Evolutionary conservation across 1,284 basidiomycete genomes (phyloP).

Genomic region (Cryptococcus hybrid): DNA sequence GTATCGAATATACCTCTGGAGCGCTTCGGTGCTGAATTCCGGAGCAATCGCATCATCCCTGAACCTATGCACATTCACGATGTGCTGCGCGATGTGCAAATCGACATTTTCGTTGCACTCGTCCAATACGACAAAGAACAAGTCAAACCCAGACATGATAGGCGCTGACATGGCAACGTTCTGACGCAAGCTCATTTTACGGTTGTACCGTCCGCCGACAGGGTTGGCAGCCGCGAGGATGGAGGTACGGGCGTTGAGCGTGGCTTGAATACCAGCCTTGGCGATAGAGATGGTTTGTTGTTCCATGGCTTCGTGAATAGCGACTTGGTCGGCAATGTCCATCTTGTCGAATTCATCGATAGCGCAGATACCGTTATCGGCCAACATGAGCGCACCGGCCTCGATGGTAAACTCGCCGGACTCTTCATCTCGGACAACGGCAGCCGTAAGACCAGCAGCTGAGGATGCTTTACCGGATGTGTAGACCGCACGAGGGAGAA

Average conservation of each 20-base stretch:
- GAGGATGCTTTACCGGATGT: slow-evolving; percentile 99
- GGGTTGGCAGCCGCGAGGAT: slow-evolving; percentile 99
- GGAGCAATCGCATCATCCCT: slow-evolving; percentile 92
- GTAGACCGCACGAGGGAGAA: slow-evolving; percentile 96
- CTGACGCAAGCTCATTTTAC: slow-evolving; percentile 87
- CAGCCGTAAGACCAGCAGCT: slow-evolving; percentile 97
- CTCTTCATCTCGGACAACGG: slow-evolving; percentile 98
- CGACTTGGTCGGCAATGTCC: slow-evolving; percentile 98
- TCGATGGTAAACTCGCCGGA: slow-evolving; percentile 99
- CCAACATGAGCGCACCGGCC: slow-evolving; percentile 97
- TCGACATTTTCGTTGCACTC: slow-evolving; percentile 95
- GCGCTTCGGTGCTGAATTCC: slow-evolving; percentile 93
- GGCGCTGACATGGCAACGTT: slow-evolving; percentile 98
- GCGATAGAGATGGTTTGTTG: slow-evolving; percentile 99
- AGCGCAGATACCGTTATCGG: slow-evolving; percentile 98
- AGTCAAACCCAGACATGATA: slow-evolving; percentile 98
- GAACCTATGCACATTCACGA: slow-evolving; percentile 96
- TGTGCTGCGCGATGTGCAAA: slow-evolving; percentile 91
- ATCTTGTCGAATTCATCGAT: slow-evolving; percentile 99
- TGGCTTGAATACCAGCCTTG: slow-evolving; percentile 98
- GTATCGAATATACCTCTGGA: slow-evolving; percentile 96
- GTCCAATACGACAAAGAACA: slow-evolving; percentile 98
- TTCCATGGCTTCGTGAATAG: slow-evolving; percentile 99
- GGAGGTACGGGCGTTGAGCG: slow-evolving; percentile 94
- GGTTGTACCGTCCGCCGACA: slow-evolving; percentile 92